Base-by-base conservation (phyloP, 2,329 filamentous ascomycete genomes). In the Phoma sp. region DNA sequence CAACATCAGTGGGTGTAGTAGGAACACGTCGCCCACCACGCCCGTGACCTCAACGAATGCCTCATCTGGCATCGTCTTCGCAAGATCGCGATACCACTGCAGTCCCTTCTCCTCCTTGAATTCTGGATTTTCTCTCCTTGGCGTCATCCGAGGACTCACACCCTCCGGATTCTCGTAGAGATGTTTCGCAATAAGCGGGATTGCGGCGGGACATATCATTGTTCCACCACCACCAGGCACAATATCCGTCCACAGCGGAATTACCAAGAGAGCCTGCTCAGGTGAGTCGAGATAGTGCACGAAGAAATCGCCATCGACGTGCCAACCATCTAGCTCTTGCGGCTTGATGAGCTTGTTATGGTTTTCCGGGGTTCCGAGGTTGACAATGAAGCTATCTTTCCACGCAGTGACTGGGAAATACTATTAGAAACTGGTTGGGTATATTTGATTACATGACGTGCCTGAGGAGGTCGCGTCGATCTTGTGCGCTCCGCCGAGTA, bases 301-400 rank as follows among this genome's bases (percentile, higher is more conserved):
- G 68, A 90, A 90, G 71, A 89, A 90, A 61, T 90, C 87, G 7
- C 87, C 87, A 71, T 90, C 87, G 15, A 88, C 85, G 71, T 90
- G 87, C 87, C 87, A 90, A 18, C 78, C 78, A 7, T 77, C 65
- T 18, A 89, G 74, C 0, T 84, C 79, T 43, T 80, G 77, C 0
- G 85, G 85, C 29, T 78, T 72, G 3, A 81, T 71, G 7, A 79
- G 77, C 42, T 77, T 78, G 5, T 81, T 80, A 55, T 84, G 81
- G 40, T 76, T 76, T 43, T 79, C 67, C 1, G 71, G 68, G 2
- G 80, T 84, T 11, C 88, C 88, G 7, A 90, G 79, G 71, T 90
- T 90, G 33, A 90, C 86, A 63, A 90, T 90, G 50, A 90, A 81
- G 4, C 81, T 81, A 74, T 90, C 87, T 59, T 80, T 80, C 87